These are phyloP conservation scores for Persicaria maculosa DNA, from an alignment of 148 eudicot genomes.

Conservation along the genomic window DNA sequence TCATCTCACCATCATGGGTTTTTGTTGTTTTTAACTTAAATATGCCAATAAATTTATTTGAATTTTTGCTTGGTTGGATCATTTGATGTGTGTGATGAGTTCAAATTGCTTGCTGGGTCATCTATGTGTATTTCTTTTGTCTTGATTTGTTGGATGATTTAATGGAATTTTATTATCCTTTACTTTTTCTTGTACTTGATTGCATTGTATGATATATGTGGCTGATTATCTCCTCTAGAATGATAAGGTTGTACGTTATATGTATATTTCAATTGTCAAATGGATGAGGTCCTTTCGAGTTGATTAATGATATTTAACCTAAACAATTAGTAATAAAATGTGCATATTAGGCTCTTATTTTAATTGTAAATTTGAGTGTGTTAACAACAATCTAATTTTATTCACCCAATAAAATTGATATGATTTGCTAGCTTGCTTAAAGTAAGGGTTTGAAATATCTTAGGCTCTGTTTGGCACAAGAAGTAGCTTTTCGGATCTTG, in stretches of 20 bases:
- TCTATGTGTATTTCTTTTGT: neutral
- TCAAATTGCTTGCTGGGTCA: neutral
- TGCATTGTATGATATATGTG: neutral
- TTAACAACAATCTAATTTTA: no score
- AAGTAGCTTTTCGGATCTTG: no score
- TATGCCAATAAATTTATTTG: constrained; percentile 4
- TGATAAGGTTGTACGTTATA: constrained; percentile 2
- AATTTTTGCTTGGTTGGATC: constrained; percentile 8
- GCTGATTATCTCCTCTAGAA: neutral
- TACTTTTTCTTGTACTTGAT: neutral
- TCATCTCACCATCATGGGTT: constrained; percentile 3
- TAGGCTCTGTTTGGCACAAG: no score
- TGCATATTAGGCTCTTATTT: no score
- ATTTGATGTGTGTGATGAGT: constrained; percentile 7
- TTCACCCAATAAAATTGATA: no score
- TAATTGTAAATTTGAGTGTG: no score
- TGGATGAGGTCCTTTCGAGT: neutral
- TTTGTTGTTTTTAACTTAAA: constrained; percentile 4
- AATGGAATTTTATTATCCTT: neutral
- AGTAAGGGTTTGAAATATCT: no score
- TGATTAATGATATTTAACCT: no score
- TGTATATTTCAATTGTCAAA: neutral
- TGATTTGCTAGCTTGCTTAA: no score
- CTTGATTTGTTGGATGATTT: constrained; percentile 4
- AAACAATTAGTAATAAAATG: no score